phyloP scores from a whole-genome alignment of 2,329 filamentous ascomycete genomes.

The Xylariaceae sp. region DNA sequence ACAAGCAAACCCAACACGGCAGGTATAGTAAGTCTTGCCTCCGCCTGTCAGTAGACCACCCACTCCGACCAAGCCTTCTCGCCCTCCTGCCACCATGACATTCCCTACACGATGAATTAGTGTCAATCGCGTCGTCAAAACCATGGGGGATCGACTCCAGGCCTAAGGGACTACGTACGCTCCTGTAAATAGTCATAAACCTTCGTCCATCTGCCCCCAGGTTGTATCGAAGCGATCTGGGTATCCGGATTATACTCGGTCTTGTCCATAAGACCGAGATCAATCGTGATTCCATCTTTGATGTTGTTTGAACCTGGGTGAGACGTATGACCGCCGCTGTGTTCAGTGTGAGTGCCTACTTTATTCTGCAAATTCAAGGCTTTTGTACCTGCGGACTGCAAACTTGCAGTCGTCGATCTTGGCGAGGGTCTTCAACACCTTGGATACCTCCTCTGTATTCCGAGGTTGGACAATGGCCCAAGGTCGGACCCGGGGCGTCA shows the following conservation, averaged over 20 bases:
- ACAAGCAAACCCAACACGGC: conserved; percentile 10
- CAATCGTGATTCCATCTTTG: conserved; percentile 42
- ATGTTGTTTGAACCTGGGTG: conserved; percentile 41
- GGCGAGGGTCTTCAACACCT: conserved; percentile 17
- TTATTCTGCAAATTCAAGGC: conserved; percentile 28
- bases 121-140: not conserved
- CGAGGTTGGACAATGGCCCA: too few species aligned
- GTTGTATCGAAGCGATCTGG: conserved; percentile 33
- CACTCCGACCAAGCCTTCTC: conserved; percentile 31
- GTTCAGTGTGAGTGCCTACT: conserved; percentile 39
- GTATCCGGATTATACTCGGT: conserved; percentile 31
- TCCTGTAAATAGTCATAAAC: conserved; percentile 20
- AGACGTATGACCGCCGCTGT: conserved; percentile 48
- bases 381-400: conserved; percentile 1
- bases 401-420: conserved; percentile 1
- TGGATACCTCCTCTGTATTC: too few species aligned
- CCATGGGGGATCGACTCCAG: too few species aligned
- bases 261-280: conserved; percentile 38
- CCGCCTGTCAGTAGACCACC: conserved; percentile 28
- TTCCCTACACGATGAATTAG: conserved; percentile 19
- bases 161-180: too few species aligned
- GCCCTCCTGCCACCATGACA: conserved; percentile 27
- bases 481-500: too few species aligned
- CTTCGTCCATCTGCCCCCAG: conserved; percentile 28
- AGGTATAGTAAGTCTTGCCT: conserved; percentile 16